Base-by-base conservation (phyloP, 1,284 basidiomycete species). In the Apiotrichum laibachii region DNA sequence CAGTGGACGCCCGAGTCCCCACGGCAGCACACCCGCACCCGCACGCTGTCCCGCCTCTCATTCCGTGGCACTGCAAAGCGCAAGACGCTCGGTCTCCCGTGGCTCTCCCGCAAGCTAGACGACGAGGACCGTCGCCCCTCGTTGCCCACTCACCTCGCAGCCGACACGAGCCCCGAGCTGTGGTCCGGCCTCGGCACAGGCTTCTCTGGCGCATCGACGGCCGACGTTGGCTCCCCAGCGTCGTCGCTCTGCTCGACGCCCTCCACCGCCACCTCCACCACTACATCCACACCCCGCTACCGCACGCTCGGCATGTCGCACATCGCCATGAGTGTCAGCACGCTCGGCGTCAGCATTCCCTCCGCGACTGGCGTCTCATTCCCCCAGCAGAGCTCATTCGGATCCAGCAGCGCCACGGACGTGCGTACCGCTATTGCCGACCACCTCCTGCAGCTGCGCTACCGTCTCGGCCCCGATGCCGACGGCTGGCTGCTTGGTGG, bases 401-500 rank as follows among this genome's bases (percentile, higher is more conserved):
- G n/a, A n/a, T 7, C 26, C 26, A 31, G 26, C 26, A 31, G 26
- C 7, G 34, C 53, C 6, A 50, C 43, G 26, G 53, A 57, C 15
- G 63, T 63, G 12, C 63, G 63, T 18, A 33, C 56, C 5, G 57
- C 60, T 47, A 56, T 66, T 8, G 57, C 62, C 52, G 62, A 69
- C 49, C 61, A 66, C 45, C 60, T 75, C 33, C 56, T 75, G 12
- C 56, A 40, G 6, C 59, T 67, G 50, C 61, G 68, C 42, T 73
- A 72, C 56, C 61, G 61, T 16, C 50, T 71, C n/a, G 54, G 58
- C 8, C 31, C 52, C 5, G 60, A 65, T 19, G 57, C 55, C 9
- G 63, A 63, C 35, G 67, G 70, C 22, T 75, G 73, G 73, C 69
- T 35, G 53, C 67, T 75, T 19, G 69, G 72, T 43, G 40, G 56